Evolutionary conservation across 192 early-diverging fungal species (phyloP).

Genomic region (Dissophora globulifera): DNA sequence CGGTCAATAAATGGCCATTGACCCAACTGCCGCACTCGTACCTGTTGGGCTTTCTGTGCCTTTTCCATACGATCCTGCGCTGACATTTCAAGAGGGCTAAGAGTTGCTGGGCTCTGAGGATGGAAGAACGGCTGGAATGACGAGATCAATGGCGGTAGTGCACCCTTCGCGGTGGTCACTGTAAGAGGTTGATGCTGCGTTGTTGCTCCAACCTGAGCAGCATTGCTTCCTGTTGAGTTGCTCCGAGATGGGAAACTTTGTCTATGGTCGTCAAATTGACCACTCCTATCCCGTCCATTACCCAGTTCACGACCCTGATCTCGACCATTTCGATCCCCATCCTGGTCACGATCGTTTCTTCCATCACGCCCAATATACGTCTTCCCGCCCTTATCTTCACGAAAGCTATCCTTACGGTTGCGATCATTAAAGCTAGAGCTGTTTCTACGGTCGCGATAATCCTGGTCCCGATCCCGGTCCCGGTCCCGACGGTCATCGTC

Average conservation of each 20-base stretch:
- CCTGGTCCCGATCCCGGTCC: no score
- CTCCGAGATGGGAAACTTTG: neutral
- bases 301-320: neutral
- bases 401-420: neutral
- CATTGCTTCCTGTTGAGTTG: neutral
- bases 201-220: neutral
- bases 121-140: conserved; percentile 4
- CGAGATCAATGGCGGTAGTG: neutral
- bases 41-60: conserved; percentile 38
- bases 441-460: neutral
- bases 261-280: neutral
- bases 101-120: neutral
- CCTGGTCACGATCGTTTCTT: conserved; percentile 1
- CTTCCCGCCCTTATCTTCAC: neutral
- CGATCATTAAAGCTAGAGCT: neutral
- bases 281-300: neutral
- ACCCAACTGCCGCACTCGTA: neutral
- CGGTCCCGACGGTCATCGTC: neutral
- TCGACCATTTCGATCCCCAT: conserved; percentile 1
- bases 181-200: neutral
- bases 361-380: neutral
- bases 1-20: no score
- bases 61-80: conserved; percentile 36
- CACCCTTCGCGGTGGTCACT: neutral
- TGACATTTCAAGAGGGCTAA: neutral